Conservation (phyloP, 2,329 filamentous ascomycete genomes). For the Talaromyces piceae region DNA sequence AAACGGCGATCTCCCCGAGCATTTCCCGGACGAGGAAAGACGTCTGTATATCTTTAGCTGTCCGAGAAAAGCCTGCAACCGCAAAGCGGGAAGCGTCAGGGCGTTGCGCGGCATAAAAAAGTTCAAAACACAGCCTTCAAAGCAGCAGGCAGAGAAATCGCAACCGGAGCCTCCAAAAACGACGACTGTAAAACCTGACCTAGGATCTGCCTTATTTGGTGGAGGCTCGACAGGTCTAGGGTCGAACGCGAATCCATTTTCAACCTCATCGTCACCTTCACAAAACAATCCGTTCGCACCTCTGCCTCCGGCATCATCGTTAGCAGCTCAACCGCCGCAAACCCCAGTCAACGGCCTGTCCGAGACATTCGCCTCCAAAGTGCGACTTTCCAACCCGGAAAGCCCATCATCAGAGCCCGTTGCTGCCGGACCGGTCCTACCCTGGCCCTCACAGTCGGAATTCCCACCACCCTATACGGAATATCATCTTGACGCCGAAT, state of each 20-base stretch:
- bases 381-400: slow-evolving; percentile 42
- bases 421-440: slow-evolving; percentile 47
- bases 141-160: slow-evolving; percentile 15
- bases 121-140: slow-evolving; percentile 27
- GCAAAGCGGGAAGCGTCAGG: slow-evolving; percentile 75
- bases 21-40: slow-evolving; percentile 79
- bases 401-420: slow-evolving; percentile 26
- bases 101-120: slow-evolving; percentile 62
- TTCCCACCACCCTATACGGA: slow-evolving; percentile 66
- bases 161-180: slow-evolving; percentile 10
- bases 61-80: slow-evolving; percentile 66
- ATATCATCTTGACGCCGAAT: slow-evolving; percentile 83
- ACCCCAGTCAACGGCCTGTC: slow-evolving; percentile 56
- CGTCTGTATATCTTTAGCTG: slow-evolving; percentile 84
- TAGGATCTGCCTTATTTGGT: slow-evolving; percentile 57
- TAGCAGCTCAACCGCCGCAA: slow-evolving; percentile 37
- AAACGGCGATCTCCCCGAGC: slow-evolving; percentile 79
- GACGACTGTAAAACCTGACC: slow-evolving; percentile 27
- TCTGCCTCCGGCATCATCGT: slow-evolving; percentile 32
- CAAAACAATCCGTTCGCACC: slow-evolving; percentile 55
- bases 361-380: slow-evolving; percentile 68
- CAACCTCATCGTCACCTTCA: slow-evolving; percentile 29
- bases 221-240: slow-evolving; percentile 32
- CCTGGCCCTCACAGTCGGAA: slow-evolving; percentile 64
- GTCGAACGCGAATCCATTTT: slow-evolving; percentile 56